phyloP scores from a whole-genome alignment of 2,329 filamentous ascomycete genomes.

The Zarea fungicola region DNA sequence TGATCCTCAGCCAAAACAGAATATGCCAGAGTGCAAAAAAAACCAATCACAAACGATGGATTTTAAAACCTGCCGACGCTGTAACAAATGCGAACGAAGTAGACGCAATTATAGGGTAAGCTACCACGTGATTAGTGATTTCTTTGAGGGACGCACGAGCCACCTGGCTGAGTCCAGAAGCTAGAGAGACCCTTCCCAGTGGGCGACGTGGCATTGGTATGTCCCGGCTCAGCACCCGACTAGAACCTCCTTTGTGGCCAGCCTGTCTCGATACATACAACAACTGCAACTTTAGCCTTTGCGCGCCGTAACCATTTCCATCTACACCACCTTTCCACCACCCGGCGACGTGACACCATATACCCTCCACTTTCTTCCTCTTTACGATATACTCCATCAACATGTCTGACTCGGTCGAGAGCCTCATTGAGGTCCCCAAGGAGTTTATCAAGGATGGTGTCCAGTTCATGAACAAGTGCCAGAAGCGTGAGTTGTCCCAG shows the following conservation, averaged over 20 bases:
- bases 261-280: conserved; percentile 4
- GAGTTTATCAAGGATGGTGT: conserved; percentile 44
- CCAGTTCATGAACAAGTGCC: conserved; percentile 58
- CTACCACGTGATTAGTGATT: too few species aligned
- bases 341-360: background rate
- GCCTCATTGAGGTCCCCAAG: conserved; percentile 63
- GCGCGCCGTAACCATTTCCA: background rate
- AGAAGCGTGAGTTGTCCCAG: conserved; percentile 47
- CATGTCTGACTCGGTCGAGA: conserved; percentile 41
- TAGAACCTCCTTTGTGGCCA: conserved; percentile 13
- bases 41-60: too few species aligned
- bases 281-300: background rate
- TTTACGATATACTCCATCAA: background rate
- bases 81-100: too few species aligned
- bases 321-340: background rate
- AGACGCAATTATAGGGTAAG: too few species aligned
- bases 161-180: too few species aligned
- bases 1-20: too few species aligned
- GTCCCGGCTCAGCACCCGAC: background rate
- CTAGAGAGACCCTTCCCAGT: too few species aligned
- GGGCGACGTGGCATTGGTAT: conserved; percentile 6
- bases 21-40: too few species aligned
- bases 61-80: too few species aligned
- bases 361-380: too few species aligned
- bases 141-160: too few species aligned